Percentiles rank a stretch among this genome's conserved stretches.
Evolutionary conservation across 306 rosid genomes (phyloP).

Genomic region (Trifolium fragiferum): DNA sequence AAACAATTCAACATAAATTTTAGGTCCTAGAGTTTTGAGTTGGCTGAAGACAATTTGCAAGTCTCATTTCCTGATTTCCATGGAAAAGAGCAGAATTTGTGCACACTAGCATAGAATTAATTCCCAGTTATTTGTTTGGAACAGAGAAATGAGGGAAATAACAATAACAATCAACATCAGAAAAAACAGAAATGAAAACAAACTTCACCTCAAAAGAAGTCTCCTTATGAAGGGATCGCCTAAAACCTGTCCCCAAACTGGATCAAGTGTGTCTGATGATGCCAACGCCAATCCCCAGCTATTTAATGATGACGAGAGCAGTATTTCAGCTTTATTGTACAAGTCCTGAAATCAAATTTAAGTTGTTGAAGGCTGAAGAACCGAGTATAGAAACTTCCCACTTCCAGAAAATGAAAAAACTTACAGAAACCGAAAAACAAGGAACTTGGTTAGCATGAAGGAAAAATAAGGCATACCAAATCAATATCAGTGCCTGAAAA

Average conservation of each 20-base stretch:
- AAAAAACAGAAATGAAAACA: slow-evolving; percentile 10
- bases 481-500: slow-evolving; percentile 74
- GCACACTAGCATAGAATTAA: background rate
- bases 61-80: too few species aligned
- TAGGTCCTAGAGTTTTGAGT: background rate
- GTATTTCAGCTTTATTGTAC: slow-evolving; percentile 70
- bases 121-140: background rate
- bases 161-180: background rate
- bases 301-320: slow-evolving; percentile 65
- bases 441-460: slow-evolving; percentile 30
- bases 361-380: slow-evolving; percentile 30
- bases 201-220: slow-evolving; percentile 77
- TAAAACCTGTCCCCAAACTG: slow-evolving; percentile 85
- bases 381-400: slow-evolving; percentile 30
- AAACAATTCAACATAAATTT: slow-evolving; percentile 6
- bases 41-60: too few species aligned
- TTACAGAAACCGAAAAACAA: background rate
- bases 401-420: slow-evolving; percentile 30
- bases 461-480: slow-evolving; percentile 50
- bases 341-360: slow-evolving; percentile 64
- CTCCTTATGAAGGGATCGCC: slow-evolving; percentile 90
- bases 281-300: slow-evolving; percentile 76
- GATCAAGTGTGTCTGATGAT: slow-evolving; percentile 66
- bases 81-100: background rate
- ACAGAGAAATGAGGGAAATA: slow-evolving; percentile 8